Evolutionary conservation across 2,329 filamentous ascomycete species (phyloP).

Genomic region (Fusarium siculi): DNA sequence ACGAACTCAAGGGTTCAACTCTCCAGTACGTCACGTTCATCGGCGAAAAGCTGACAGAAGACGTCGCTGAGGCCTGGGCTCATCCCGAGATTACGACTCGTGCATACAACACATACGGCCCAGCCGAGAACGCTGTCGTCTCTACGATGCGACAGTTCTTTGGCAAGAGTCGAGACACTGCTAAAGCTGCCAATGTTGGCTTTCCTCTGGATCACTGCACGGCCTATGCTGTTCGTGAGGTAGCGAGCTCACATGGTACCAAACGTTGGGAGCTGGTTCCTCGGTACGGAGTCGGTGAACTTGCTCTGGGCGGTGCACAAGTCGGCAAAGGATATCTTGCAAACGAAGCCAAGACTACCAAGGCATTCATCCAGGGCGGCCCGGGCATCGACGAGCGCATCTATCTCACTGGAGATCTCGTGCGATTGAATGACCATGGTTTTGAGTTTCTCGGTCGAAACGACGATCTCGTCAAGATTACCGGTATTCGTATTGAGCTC

Average conservation of each 20-base stretch:
- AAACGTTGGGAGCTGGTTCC: slow-evolving; percentile 29
- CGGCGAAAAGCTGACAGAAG: slow-evolving; percentile 21
- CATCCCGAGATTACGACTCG: slow-evolving; percentile 10
- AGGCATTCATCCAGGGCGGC: slow-evolving; percentile 19
- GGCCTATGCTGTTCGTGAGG: slow-evolving; percentile 21
- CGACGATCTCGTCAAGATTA: slow-evolving; percentile 27
- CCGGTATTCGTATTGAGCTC: slow-evolving; percentile 19
- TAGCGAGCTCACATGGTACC: background rate
- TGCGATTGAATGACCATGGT: slow-evolving; percentile 23
- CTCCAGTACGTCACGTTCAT: slow-evolving; percentile 22
- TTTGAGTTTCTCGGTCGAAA: slow-evolving; percentile 29
- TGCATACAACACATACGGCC: slow-evolving; percentile 23
- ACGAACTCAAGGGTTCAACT: slow-evolving; percentile 20
- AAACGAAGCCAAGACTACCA: slow-evolving; percentile 23
- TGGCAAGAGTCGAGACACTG: slow-evolving; percentile 5
- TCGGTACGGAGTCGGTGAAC: slow-evolving; percentile 21
- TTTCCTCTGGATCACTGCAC: slow-evolving; percentile 19
- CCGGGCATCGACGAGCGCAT: slow-evolving; percentile 20
- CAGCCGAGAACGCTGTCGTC: slow-evolving; percentile 21
- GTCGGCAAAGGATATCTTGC: slow-evolving; percentile 21
- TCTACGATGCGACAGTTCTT: slow-evolving; percentile 25
- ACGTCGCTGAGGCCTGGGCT: slow-evolving; percentile 24
- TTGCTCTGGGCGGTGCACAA: slow-evolving; percentile 16
- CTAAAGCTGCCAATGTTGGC: slow-evolving; percentile 25
- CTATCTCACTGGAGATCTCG: slow-evolving; percentile 24